Evolutionary conservation across 805 yeast species (phyloP).

Genomic region (Starmerella scarabaei): DNA sequence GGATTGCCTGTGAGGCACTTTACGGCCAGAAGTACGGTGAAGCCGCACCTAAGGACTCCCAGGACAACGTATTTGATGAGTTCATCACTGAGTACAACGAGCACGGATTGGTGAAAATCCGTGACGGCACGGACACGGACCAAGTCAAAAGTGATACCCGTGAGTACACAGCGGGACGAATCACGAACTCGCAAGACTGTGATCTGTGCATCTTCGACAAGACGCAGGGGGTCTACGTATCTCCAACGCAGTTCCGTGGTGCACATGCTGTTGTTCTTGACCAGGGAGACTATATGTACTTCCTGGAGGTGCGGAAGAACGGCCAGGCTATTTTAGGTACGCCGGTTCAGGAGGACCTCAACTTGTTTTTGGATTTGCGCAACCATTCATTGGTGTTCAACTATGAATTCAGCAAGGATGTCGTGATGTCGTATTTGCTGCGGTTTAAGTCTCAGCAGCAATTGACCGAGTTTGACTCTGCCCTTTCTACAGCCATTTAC

Average conservation of each 20-base stretch:
- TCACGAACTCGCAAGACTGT: slow-evolving; percentile 21
- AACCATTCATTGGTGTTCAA: slow-evolving; percentile 54
- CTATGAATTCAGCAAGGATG: slow-evolving; percentile 30
- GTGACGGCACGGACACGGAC: slow-evolving; percentile 13
- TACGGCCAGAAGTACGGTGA: slow-evolving; percentile 62
- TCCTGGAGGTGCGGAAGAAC: slow-evolving; percentile 34
- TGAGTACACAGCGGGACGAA: slow-evolving; percentile 16
- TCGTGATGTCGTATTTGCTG: slow-evolving; percentile 49
- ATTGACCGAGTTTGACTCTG: slow-evolving; percentile 41
- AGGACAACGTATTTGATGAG: slow-evolving; percentile 52
- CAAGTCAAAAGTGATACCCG: neutral
- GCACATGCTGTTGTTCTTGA: slow-evolving; percentile 33
- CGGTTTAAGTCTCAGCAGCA: slow-evolving; percentile 35
- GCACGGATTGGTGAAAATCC: neutral
- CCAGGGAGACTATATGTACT: slow-evolving; percentile 39
- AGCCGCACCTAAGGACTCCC: slow-evolving; percentile 31
- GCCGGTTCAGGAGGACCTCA: slow-evolving; percentile 38
- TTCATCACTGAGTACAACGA: slow-evolving; percentile 34
- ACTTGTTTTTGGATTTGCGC: slow-evolving; percentile 53
- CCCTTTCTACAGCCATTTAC: slow-evolving; percentile 44
- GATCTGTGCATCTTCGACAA: slow-evolving; percentile 51
- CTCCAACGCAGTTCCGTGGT: slow-evolving; percentile 21
- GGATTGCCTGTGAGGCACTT: slow-evolving; percentile 50
- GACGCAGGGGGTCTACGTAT: slow-evolving; percentile 34
- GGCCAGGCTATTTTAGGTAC: slow-evolving; percentile 30